Evolutionary conservation across 1,284 basidiomycete species (phyloP), one percentile per base, ranked within the genome.

Genomic region (Malassezia nana): DNA sequence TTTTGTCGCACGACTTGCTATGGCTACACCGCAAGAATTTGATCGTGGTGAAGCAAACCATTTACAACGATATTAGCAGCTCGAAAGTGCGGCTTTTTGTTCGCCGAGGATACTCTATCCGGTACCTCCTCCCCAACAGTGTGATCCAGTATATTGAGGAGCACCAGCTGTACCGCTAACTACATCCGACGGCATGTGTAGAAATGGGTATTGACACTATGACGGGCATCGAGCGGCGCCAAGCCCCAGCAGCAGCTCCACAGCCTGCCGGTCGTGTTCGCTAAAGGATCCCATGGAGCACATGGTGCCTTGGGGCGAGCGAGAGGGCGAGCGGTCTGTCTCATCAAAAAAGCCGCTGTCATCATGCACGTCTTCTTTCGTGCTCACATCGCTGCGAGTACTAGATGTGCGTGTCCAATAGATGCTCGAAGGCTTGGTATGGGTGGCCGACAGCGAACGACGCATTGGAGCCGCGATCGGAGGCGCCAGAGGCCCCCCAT

Each of bases 81-180:
- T 62, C 60, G 47, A 71, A 71, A 40, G 65, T 71, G 15, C 60
- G 60, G n/a, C 77, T 98, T 33, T 96, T 96, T 77, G 81, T 98
- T 31, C 79, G 89, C 58, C 81, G 92, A 60, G 90, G 91, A 3
- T 84, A 96, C 68, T 90, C 87, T 59, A 89, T 98, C 68, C 85
- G 80, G 75, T 98, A 96, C 75, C 81, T 98, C 29, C 79, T 96
- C 43, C 91, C 92, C 3, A 82, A 86, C 58, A 82, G 84, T 45
- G 92, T 96, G 52, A 89, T 94, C 56, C 85, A 91, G 66, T 98
- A 98, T 74, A 98, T 98, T 75, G 85, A 92, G 67, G 77, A 84
- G 65, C 78, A 89, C 65, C 79, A 82, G n/a, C 67, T 79, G 46
- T 56, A 56, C 29, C 49, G 44, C 31, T 33, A 41, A 45, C 18